A percentile compares a stretch with the other conserved stretches of the same genome.
These are phyloP conservation scores for Alnus glutinosa DNA, from an alignment of 306 rosid species.

Conservation along the genomic window DNA sequence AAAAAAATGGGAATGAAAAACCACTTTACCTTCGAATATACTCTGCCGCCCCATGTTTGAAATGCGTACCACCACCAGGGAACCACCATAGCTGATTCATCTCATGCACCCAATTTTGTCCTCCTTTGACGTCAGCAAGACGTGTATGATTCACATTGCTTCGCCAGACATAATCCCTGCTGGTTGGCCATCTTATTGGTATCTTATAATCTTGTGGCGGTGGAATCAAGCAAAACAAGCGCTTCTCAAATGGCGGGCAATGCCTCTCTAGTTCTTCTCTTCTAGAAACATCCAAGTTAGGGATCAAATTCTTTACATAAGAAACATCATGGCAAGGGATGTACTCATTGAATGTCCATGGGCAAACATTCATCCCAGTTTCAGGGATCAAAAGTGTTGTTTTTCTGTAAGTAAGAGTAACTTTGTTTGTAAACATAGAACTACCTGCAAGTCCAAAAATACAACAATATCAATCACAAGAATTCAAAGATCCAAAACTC, in stretches of 20 bases:
- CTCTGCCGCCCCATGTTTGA: constrained; percentile 89
- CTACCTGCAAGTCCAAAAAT: constrained; percentile 44
- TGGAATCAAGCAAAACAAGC: constrained; percentile 84
- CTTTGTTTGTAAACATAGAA: constrained; percentile 52
- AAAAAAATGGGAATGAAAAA: constrained; percentile 13
- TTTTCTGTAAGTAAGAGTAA: constrained; percentile 59
- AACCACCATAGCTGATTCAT: constrained; percentile 90
- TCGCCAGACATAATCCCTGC: constrained; percentile 94
- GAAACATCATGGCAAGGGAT: constrained; percentile 82
- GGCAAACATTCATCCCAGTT: constrained; percentile 76
- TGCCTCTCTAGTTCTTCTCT: constrained; percentile 88
- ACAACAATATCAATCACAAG: constrained; percentile 13
- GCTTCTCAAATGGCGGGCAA: constrained; percentile 77
- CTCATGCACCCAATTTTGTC: constrained; percentile 96
- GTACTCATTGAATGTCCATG: constrained; percentile 74
- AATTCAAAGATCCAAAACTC: not conserved
- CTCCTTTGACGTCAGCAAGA: constrained; percentile 94
- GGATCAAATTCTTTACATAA: constrained; percentile 52
- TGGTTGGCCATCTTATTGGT: constrained; percentile 85
- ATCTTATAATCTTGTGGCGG: constrained; percentile 83
- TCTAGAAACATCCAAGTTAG: constrained; percentile 63
- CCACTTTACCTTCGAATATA: constrained; percentile 72
- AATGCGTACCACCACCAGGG: constrained; percentile 99
- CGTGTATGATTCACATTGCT: constrained; percentile 89
- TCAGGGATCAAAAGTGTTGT: constrained; percentile 59